Base-by-base conservation (phyloP, 352 stramenopile species). In the Globisporangium spiculum region DNA sequence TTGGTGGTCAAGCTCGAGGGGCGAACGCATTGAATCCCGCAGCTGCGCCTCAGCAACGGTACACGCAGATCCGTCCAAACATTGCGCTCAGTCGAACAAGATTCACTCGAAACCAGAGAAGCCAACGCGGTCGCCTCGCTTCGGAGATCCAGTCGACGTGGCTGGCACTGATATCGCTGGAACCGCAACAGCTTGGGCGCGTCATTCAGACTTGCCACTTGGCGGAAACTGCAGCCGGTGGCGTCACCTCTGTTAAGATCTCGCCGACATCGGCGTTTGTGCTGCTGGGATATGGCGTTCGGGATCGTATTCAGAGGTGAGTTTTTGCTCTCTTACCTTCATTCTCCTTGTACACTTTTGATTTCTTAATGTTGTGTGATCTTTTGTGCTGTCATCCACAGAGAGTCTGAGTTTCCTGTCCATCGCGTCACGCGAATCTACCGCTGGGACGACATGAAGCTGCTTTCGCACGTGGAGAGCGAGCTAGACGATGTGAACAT, bases 401-500 rank as follows among this genome's bases (percentile, higher is more conserved):
- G 88, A 22, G 87, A 94, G 67, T 83, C 84, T 3, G 83, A 94
- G 68, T 93, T 93, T 48, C 87, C 87, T 20, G 75, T 93, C 24
- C 88, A 94, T 76, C 87, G 88, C 52, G 87, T 97, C 56, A 93
- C 88, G 58, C 81, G 87, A 30, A 95, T 96, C 58, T 97, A 96
- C 72, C 85, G 87, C 55, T 94, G 89, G 86, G 85, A 93, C 69
- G 88, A 96, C 67, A 97, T 97, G 88, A 84, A 79, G 63, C 73
- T 93, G n/a, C 77, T 95, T 16, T 91, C 84, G 2, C 82, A 94
- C 59, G 83, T 97, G 10, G 86, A 96, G 64, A 93, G 84, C 46
- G 86, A 88, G 38, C 88, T 98, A 46, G 97, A 99, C 73, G 97
- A 99, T 82, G 97, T 99, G 36, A 99, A 99, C 76, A 99, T 99